Evolutionary conservation across 805 yeast species (phyloP).

Genomic region (Wickerhamiella galacta): DNA sequence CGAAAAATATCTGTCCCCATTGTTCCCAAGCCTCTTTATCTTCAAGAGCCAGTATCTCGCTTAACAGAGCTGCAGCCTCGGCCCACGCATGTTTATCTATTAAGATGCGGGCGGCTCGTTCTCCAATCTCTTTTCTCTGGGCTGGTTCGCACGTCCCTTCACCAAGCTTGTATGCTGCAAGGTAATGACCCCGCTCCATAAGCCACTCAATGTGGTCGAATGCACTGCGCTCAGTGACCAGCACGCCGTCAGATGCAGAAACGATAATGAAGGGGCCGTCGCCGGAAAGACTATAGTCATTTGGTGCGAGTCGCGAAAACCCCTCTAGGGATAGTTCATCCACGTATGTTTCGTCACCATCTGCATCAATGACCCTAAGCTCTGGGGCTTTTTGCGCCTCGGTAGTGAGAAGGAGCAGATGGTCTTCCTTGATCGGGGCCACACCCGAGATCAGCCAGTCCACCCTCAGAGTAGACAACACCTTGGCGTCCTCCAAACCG

Average conservation of each 20-base stretch:
- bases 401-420: constrained; percentile 41
- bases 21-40: constrained; percentile 40
- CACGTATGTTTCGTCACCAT: constrained; percentile 58
- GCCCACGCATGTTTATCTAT: constrained; percentile 33
- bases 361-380: constrained; percentile 47
- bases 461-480: not conserved
- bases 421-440: constrained; percentile 56
- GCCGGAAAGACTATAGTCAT: constrained; percentile 38
- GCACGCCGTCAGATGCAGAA: constrained; percentile 67
- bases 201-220: constrained; percentile 65
- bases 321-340: constrained; percentile 60
- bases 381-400: constrained; percentile 36
- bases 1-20: constrained; percentile 40
- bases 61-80: constrained; percentile 35
- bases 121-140: not conserved
- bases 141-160: not conserved
- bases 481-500: constrained; percentile 7
- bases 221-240: constrained; percentile 53
- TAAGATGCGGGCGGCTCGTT: constrained; percentile 26
- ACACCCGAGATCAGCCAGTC: constrained; percentile 51
- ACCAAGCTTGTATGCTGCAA: constrained; percentile 43
- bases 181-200: constrained; percentile 32
- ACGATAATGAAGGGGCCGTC: constrained; percentile 42
- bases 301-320: constrained; percentile 44
- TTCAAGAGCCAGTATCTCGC: constrained; percentile 23